Conservation (phyloP, 2,329 filamentous ascomycete genomes). For the Emmonsiellopsis sp. region DNA sequence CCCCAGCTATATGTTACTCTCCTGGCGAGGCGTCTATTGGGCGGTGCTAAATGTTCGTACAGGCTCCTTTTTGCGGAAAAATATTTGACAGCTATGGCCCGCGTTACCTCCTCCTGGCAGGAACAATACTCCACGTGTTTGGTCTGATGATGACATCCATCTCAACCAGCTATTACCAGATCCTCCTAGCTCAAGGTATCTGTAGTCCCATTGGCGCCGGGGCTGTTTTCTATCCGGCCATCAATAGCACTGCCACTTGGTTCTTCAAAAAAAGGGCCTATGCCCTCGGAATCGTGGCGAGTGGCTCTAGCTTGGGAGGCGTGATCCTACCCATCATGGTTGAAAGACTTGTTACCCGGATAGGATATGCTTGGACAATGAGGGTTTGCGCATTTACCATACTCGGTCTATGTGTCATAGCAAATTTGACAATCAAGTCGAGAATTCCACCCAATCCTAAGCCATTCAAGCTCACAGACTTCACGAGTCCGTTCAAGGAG, state of each 20-base stretch:
- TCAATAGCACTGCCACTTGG: slow-evolving; percentile 37
- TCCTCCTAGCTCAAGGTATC: slow-evolving; percentile 46
- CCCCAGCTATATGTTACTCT: not conserved
- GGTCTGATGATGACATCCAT: slow-evolving; percentile 51
- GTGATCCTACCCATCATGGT: slow-evolving; percentile 57
- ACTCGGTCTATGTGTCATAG: slow-evolving; percentile 46
- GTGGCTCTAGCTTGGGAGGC: slow-evolving; percentile 48
- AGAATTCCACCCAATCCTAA: slow-evolving; percentile 24
- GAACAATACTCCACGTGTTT: slow-evolving; percentile 47
- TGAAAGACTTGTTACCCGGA: slow-evolving; percentile 40
- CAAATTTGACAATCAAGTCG: slow-evolving; percentile 44
- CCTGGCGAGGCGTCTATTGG: slow-evolving; percentile 4
- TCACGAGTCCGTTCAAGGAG: slow-evolving; percentile 40
- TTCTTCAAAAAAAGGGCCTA: slow-evolving; percentile 44
- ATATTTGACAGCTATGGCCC: slow-evolving; percentile 56
- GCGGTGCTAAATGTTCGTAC: slow-evolving; percentile 18
- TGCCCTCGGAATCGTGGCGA: slow-evolving; percentile 45
- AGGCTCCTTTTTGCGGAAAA: slow-evolving; percentile 54
- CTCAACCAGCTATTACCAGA: slow-evolving; percentile 46
- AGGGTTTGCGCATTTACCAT: slow-evolving; percentile 51
- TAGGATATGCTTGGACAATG: slow-evolving; percentile 51
- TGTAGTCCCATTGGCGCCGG: slow-evolving; percentile 44
- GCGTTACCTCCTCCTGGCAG: slow-evolving; percentile 41
- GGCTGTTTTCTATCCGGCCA: slow-evolving; percentile 39
- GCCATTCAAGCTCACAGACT: slow-evolving; percentile 40